Evolutionary conservation across 1,284 basidiomycete genomes (phyloP), one percentile per base, ranked within the genome.

Genomic region (Ustilago xerochloae): DNA sequence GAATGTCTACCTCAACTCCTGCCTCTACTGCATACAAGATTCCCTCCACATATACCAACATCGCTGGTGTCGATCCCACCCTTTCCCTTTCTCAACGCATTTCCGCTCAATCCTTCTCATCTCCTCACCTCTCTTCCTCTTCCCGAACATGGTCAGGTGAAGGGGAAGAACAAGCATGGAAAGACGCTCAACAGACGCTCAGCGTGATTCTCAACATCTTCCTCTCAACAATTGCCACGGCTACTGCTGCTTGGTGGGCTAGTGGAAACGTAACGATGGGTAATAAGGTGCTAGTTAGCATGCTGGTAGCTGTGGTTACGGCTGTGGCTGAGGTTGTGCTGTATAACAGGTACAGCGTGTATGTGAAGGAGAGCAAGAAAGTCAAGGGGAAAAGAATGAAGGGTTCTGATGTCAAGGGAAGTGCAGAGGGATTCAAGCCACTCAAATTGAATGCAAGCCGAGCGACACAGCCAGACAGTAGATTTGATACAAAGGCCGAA

Each of bases 191-290:
- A 28, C 63, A 52, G 6, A 46, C 43, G 15, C 67, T 75, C 36
- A 61, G 59, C 20, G 66, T 75, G 26, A 60, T 75, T 22, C 52
- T 67, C 56, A 75, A 75, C 57, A 58, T 75, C 35, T 59, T 66
- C 15, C 48, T 75, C n/a, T 70, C 66, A 3, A 52, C 67, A 0
- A 8, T 69, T 5, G 72, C 72, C 7, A 69, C 67, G 1, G 67
- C 62, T 1, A 70, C 72, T 0, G 72, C 72, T 1, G 72, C 63
- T 1, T 75, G 66, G 66, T 75, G 66, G 66, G 72, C 63, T 6
- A 56, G 55, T 18, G 66, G 59, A 6, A 66, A 54, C 32, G 63
- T 66, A 3, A 49, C 28, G 10, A 35, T 52, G 3, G 55, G 32
- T 0, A 52, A 63, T 28, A 69, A 74, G 35, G 58, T 70, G 28